A percentile compares a stretch with the other conserved stretches of the same genome.
Evolutionary conservation across 805 yeast genomes (phyloP).

Genomic region (Yueomyces sinensis): DNA sequence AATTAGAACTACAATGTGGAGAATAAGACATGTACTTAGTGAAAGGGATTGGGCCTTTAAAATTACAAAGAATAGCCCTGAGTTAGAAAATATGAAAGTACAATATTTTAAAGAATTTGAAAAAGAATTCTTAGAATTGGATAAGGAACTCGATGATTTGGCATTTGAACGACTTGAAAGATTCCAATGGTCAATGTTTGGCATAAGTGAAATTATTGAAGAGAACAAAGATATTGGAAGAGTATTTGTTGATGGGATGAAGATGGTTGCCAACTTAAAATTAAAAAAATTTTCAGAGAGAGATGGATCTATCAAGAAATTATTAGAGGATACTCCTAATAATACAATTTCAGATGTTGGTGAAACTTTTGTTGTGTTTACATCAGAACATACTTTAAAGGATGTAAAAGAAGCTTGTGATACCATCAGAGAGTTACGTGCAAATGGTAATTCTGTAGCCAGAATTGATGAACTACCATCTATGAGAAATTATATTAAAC

Average conservation of each 20-base stretch:
- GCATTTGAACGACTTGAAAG: slow-evolving; percentile 62
- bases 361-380: slow-evolving; percentile 37
- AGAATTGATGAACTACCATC: slow-evolving; percentile 25
- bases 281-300: slow-evolving; percentile 40
- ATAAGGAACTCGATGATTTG: slow-evolving; percentile 40
- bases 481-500: slow-evolving; percentile 21
- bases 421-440: slow-evolving; percentile 35
- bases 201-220: slow-evolving; percentile 58
- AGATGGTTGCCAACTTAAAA: slow-evolving; percentile 57
- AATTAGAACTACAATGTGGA: slow-evolving; percentile 53
- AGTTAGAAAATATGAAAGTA: slow-evolving; percentile 24
- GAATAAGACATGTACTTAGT: slow-evolving; percentile 73
- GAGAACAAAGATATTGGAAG: slow-evolving; percentile 41
- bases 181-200: slow-evolving; percentile 70
- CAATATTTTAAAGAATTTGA: slow-evolving; percentile 33
- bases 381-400: slow-evolving; percentile 30
- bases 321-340: slow-evolving; percentile 9
- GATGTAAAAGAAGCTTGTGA: slow-evolving; percentile 29
- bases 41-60: slow-evolving; percentile 70
- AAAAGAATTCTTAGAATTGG: slow-evolving; percentile 40
- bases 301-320: slow-evolving; percentile 29
- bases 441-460: slow-evolving; percentile 20
- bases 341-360: slow-evolving; percentile 20
- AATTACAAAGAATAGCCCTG: slow-evolving; percentile 33
- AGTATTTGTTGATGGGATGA: slow-evolving; percentile 52